Evolutionary conservation across 306 rosid genomes (phyloP).

Genomic region (Leucaena leucocephala): DNA sequence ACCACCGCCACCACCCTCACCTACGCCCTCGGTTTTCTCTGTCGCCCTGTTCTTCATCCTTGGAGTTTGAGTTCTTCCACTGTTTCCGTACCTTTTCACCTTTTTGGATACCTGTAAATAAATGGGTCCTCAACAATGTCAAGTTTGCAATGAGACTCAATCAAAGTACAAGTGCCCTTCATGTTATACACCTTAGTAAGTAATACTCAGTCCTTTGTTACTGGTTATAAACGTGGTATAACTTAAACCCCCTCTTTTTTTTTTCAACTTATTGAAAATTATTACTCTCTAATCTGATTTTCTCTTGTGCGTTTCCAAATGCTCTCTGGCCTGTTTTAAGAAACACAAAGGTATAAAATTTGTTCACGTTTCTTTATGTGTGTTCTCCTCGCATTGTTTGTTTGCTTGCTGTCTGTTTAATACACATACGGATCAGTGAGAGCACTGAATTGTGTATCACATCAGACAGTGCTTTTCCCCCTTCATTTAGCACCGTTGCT

Average conservation of each 20-base stretch:
- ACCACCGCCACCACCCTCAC: background rate
- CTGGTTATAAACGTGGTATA: background rate
- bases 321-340: constrained; percentile 78
- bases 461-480: background rate
- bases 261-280: background rate
- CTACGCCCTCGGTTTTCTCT: background rate
- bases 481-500: background rate
- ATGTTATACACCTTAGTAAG: constrained; percentile 74
- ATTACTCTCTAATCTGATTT: constrained; percentile 26
- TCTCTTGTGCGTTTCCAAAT: constrained; percentile 45
- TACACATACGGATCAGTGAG: constrained; percentile 3
- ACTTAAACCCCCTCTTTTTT: background rate
- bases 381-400: constrained; percentile 4
- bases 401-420: constrained; percentile 24
- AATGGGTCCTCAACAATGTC: constrained; percentile 76
- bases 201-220: background rate
- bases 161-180: constrained; percentile 87
- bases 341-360: constrained; percentile 73
- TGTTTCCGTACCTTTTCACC: constrained; percentile 8
- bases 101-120: background rate
- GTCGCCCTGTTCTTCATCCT: background rate
- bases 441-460: background rate
- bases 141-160: constrained; percentile 65
- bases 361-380: background rate
- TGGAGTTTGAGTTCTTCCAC: background rate